Percentiles rank a stretch among this genome's conserved stretches.
Evolutionary conservation across 805 yeast species (phyloP).

Genomic region (Yamadazyma philogaea): DNA sequence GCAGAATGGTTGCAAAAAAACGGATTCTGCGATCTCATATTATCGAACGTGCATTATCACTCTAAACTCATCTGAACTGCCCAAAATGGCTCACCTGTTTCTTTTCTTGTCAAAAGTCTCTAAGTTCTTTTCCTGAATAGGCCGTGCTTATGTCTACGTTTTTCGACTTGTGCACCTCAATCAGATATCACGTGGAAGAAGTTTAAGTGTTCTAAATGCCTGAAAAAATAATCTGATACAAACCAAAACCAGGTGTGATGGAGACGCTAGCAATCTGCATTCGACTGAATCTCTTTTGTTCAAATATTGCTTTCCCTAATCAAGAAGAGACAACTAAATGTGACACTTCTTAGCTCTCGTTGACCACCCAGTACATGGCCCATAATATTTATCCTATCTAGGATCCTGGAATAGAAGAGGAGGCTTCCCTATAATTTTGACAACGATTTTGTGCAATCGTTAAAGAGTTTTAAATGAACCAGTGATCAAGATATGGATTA

Average conservation of each 20-base stretch:
- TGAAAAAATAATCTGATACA: slow-evolving; percentile 35
- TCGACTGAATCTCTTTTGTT: slow-evolving; percentile 34
- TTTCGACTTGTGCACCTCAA: too few species aligned
- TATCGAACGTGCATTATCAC: too few species aligned
- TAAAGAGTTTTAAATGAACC: slow-evolving; percentile 33
- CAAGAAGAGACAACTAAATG: slow-evolving; percentile 30
- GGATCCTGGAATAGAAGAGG: slow-evolving; percentile 23
- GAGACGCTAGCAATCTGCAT: slow-evolving; percentile 31
- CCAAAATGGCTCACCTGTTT: too few species aligned
- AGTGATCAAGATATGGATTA: slow-evolving; percentile 41
- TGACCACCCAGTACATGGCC: slow-evolving; percentile 30
- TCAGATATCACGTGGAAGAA: too few species aligned
- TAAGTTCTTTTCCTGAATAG: too few species aligned
- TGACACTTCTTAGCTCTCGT: slow-evolving; percentile 35
- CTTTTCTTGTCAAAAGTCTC: too few species aligned
- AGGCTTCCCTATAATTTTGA: slow-evolving; percentile 32
- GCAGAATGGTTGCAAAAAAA: too few species aligned
- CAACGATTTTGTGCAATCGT: slow-evolving; percentile 38
- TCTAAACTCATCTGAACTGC: too few species aligned
- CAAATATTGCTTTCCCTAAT: slow-evolving; percentile 31
- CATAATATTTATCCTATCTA: slow-evolving; percentile 12
- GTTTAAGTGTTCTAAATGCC: slow-evolving; percentile 28
- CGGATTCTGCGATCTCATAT: too few species aligned
- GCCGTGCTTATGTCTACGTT: too few species aligned
- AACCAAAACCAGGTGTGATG: slow-evolving; percentile 24